These are phyloP conservation scores for Trichoderma atrobrunneum DNA, from an alignment of 2,329 filamentous ascomycete species.

Conservation along the genomic window DNA sequence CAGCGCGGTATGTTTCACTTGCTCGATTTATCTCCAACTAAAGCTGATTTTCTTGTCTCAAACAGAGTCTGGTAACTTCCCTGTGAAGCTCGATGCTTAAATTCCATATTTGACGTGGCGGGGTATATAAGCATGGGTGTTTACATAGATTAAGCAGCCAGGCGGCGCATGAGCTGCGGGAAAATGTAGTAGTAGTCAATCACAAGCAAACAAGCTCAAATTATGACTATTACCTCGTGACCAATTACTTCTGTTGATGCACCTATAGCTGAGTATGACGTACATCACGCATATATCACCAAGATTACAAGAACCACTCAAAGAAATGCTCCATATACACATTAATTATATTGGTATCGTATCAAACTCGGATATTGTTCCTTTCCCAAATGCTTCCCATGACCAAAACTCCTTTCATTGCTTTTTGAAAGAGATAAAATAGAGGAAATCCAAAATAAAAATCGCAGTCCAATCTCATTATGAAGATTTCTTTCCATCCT, in stretches of 20 bases:
- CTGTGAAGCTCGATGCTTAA: slow-evolving; percentile 61
- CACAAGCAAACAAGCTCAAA: slow-evolving; percentile 25
- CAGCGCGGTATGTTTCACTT: slow-evolving; percentile 72
- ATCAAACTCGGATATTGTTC: neutral
- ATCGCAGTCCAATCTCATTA: neutral
- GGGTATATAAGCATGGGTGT: slow-evolving; percentile 24
- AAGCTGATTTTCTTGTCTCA: slow-evolving; percentile 10
- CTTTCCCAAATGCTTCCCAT: neutral
- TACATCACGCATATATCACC: neutral
- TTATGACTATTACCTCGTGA: slow-evolving; percentile 17
- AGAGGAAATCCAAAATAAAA: neutral
- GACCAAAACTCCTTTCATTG: slow-evolving; percentile 8
- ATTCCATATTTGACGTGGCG: slow-evolving; percentile 25
- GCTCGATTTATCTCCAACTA: slow-evolving; percentile 16
- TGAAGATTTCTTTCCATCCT: neutral
- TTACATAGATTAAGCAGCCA: slow-evolving; percentile 34
- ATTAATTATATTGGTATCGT: slow-evolving; percentile 6
- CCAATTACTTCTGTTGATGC: neutral
- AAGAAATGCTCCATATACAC: neutral
- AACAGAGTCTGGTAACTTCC: slow-evolving; percentile 66
- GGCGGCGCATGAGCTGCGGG: slow-evolving; percentile 40
- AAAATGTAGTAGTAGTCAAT: slow-evolving; percentile 32
- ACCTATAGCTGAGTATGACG: slow-evolving; percentile 10
- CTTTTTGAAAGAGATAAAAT: neutral
- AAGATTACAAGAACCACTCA: neutral